Percentiles rank a stretch among this genome's conserved stretches.
Evolutionary conservation across 805 yeast genomes (phyloP).

Genomic region (Saccharomycopsis guyanensis): DNA sequence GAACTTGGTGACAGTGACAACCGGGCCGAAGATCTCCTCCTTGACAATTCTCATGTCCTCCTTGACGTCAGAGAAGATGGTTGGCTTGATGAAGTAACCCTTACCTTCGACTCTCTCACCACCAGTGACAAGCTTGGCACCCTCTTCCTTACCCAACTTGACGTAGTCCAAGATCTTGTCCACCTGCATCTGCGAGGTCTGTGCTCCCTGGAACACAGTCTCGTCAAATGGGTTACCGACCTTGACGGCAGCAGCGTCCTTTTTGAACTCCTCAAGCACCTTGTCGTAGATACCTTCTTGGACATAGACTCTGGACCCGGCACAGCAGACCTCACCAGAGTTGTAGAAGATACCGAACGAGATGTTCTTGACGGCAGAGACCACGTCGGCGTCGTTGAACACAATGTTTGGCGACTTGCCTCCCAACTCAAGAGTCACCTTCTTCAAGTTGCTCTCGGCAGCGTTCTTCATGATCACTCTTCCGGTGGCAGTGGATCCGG

Average conservation of each 20-base stretch:
- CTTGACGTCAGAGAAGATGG: conserved; percentile 61
- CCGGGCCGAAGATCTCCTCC: conserved; percentile 89
- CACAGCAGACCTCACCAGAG: conserved; percentile 94
- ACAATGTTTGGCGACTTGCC: conserved; percentile 93
- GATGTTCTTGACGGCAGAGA: conserved; percentile 66
- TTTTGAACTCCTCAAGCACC: conserved; percentile 52
- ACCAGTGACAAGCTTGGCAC: conserved; percentile 69
- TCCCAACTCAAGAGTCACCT: conserved; percentile 89
- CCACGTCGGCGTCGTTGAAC: conserved; percentile 76
- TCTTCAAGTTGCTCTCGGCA: conserved; percentile 75
- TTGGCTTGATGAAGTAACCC: conserved; percentile 67
- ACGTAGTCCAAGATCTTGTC: conserved; percentile 72
- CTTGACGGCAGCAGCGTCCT: conserved; percentile 45
- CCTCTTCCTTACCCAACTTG: conserved; percentile 71
- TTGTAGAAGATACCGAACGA: conserved; percentile 81
- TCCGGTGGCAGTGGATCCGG: conserved; percentile 94
- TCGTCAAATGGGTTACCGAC: conserved; percentile 83
- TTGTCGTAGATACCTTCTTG: conserved; percentile 80
- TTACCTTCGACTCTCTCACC: conserved; percentile 53
- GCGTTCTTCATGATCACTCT: conserved; percentile 73
- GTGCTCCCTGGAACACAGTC: conserved; percentile 82
- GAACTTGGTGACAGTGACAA: conserved; percentile 77
- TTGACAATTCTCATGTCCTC: conserved; percentile 60
- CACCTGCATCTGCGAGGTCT: conserved; percentile 73
- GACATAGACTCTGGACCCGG: conserved; percentile 85